Percentiles rank a stretch among this genome's conserved stretches.
These are phyloP conservation scores for Emergomyces africanus DNA, from an alignment of 2,329 filamentous ascomycete genomes.

Conservation along the genomic window DNA sequence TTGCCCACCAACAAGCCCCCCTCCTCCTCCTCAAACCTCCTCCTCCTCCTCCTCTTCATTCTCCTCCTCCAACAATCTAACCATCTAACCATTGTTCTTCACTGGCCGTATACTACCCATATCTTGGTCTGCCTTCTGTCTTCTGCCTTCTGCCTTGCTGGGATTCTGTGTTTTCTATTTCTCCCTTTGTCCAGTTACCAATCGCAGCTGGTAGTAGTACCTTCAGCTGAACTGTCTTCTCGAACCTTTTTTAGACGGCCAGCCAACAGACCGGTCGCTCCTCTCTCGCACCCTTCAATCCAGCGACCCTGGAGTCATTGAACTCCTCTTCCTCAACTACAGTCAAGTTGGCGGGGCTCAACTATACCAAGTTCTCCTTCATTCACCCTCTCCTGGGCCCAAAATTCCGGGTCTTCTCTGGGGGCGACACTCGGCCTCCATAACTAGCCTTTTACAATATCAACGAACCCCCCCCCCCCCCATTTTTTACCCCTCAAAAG, in stretches of 20 bases:
- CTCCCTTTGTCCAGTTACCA: not conserved
- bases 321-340: conserved; percentile 34
- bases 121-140: not conserved
- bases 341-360: conserved; percentile 91
- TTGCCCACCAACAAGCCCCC: not conserved
- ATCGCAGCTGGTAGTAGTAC: not conserved
- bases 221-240: not conserved
- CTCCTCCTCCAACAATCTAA: no score
- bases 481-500: no score
- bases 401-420: conserved; percentile 84
- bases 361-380: conserved; percentile 57
- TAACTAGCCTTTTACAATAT: conserved; percentile 52
- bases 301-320: conserved; percentile 29
- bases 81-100: not conserved
- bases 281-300: conserved; percentile 7
- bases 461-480: conserved; percentile 11
- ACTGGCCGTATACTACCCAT: not conserved
- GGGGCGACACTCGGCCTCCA: conserved; percentile 95
- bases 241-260: not conserved
- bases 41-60: not conserved
- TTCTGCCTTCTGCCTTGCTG: not conserved
- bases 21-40: not conserved
- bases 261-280: not conserved
- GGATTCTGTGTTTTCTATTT: not conserved
- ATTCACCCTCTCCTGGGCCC: conserved; percentile 85